Evolutionary conservation across 2,329 filamentous ascomycete species (phyloP).

Genomic region (Dactylella cylindrospora): DNA sequence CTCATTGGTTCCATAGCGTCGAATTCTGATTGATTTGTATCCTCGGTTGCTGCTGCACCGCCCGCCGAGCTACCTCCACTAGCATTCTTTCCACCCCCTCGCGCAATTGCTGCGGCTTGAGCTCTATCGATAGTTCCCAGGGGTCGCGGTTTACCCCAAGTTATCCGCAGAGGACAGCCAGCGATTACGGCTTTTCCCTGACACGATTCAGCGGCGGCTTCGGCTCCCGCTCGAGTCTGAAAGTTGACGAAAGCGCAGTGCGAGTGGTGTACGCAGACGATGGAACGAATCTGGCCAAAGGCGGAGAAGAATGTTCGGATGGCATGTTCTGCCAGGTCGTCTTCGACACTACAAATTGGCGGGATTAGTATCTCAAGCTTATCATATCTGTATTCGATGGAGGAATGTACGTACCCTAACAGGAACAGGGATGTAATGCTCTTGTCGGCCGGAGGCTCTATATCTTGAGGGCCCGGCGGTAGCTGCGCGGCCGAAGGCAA

Average conservation of each 20-base stretch:
- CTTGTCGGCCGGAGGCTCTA: conserved; percentile 75
- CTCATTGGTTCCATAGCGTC: conserved; percentile 3
- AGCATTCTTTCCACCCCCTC: conserved; percentile 8
- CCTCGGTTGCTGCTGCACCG: background rate
- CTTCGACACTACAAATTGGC: conserved; percentile 64
- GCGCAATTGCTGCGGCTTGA: conserved; percentile 44
- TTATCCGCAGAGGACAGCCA: conserved; percentile 83
- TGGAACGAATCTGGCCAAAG: conserved; percentile 84
- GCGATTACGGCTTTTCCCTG: conserved; percentile 87
- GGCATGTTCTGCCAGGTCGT: conserved; percentile 90
- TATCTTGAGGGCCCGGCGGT: conserved; percentile 80
- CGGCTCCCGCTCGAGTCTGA: conserved; percentile 77
- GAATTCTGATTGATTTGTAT: background rate
- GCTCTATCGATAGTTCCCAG: conserved; percentile 77
- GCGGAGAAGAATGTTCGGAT: conserved; percentile 85
- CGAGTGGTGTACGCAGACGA: conserved; percentile 94
- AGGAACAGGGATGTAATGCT: conserved; percentile 93
- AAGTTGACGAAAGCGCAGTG: conserved; percentile 98
- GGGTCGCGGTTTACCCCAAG: conserved; percentile 90
- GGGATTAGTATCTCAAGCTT: background rate
- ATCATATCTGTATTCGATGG: background rate
- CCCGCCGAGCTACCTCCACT: background rate
- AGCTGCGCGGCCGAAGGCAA: conserved; percentile 73
- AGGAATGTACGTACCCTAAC: conserved; percentile 61
- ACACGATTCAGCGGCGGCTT: conserved; percentile 78